These are phyloP conservation scores for Elongisporangium anandrum DNA, from an alignment of 352 stramenopile species.

Conservation along the genomic window DNA sequence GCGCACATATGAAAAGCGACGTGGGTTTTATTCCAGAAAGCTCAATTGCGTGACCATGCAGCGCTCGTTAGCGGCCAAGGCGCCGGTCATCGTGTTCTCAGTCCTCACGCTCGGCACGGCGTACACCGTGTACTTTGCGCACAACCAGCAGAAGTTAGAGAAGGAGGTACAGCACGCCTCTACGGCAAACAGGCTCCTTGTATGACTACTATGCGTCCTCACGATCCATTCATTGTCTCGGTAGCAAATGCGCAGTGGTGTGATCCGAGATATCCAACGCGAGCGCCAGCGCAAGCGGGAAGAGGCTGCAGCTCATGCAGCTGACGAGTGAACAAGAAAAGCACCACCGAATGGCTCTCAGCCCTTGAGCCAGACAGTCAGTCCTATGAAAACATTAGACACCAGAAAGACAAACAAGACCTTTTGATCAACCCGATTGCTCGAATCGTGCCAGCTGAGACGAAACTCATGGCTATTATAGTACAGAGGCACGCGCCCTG, in stretches of 20 bases:
- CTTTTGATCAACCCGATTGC: background rate
- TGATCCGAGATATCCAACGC: conserved; percentile 80
- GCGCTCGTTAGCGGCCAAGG: conserved; percentile 24
- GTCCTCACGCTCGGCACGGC: conserved; percentile 30
- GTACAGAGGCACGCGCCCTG: background rate
- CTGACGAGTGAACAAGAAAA: conserved; percentile 16
- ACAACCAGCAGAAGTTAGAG: conserved; percentile 66
- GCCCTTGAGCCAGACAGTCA: too few species aligned
- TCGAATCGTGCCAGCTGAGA: background rate
- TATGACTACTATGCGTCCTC: background rate
- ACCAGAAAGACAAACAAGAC: background rate
- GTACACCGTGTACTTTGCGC: conserved; percentile 77
- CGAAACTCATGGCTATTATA: background rate
- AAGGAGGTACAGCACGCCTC: conserved; percentile 42
- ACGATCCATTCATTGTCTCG: background rate
- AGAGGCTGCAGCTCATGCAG: conserved; percentile 35
- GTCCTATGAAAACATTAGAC: too few species aligned
- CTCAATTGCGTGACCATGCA: conserved; percentile 5
- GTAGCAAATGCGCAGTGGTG: conserved; percentile 63
- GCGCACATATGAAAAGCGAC: background rate
- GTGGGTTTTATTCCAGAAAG: background rate
- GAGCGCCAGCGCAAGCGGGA: conserved; percentile 47
- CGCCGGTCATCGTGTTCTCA: conserved; percentile 42
- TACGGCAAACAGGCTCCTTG: background rate
- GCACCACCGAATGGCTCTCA: conserved; percentile 1